phyloP scores from a whole-genome alignment of 768 basidiomycete species.

The Boletus rex-veris region DNA sequence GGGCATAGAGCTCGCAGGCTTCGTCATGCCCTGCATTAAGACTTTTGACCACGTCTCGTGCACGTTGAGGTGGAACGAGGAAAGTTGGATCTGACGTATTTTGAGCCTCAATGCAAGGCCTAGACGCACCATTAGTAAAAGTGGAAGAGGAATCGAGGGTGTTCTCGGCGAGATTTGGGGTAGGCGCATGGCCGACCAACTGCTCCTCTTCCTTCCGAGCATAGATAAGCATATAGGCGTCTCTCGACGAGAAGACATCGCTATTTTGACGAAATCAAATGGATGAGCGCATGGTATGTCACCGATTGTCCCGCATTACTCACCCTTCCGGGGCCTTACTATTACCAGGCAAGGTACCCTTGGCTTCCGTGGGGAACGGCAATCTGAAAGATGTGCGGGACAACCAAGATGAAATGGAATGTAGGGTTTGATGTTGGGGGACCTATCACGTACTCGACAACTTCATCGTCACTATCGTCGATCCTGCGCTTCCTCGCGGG shows the following conservation, averaged over 20 bases:
- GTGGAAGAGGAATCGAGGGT: conserved; percentile 14
- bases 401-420: conserved; percentile 17
- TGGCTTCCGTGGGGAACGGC: conserved; percentile 18
- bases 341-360: conserved; percentile 23
- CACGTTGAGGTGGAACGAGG: conserved; percentile 52
- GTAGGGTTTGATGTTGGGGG: conserved; percentile 11
- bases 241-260: conserved; percentile 63
- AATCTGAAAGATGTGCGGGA: conserved; percentile 17
- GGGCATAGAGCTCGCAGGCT: conserved; percentile 47
- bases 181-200: conserved; percentile 11
- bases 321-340: conserved; percentile 57
- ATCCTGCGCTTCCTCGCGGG: conserved; percentile 49
- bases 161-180: conserved; percentile 14
- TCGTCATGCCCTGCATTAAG: conserved; percentile 56
- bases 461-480: conserved; percentile 59
- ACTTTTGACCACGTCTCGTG: conserved; percentile 47
- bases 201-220: conserved; percentile 40
- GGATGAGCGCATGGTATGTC: conserved; percentile 11
- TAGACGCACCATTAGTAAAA: conserved; percentile 20
- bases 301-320: conserved; percentile 73
- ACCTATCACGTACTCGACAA: conserved; percentile 26
- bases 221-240: conserved; percentile 96
- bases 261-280: conserved; percentile 31
- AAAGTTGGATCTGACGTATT: conserved; percentile 13
- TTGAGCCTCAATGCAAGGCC: conserved; percentile 10